A percentile compares a stretch with the other conserved stretches of the same genome.
phyloP scores from a whole-genome alignment of 495 filamentous ascomycete genomes.

The Penicillium salamii region DNA sequence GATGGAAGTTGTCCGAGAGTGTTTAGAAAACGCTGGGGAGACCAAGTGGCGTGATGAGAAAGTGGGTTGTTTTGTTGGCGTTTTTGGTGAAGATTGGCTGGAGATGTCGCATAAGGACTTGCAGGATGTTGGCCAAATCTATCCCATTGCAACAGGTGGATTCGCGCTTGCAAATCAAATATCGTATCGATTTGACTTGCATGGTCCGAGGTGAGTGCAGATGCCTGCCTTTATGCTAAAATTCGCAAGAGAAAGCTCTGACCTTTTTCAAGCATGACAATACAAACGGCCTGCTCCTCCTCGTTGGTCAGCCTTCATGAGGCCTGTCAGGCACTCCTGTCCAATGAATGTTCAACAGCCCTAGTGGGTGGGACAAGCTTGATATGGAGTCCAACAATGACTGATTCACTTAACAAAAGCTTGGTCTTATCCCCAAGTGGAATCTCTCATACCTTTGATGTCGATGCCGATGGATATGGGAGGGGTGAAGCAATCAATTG shows the following conservation, averaged over 20 bases:
- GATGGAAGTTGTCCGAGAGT: conserved; percentile 47
- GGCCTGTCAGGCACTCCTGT: conserved; percentile 24
- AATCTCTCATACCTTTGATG: conserved; percentile 56
- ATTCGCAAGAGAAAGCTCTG: neutral
- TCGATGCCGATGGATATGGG: conserved; percentile 57
- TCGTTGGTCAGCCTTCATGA: conserved; percentile 22
- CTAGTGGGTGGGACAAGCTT: conserved; percentile 38
- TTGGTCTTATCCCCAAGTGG: conserved; percentile 16
- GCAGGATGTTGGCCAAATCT: conserved; percentile 5
- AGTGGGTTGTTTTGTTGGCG: conserved; percentile 48
- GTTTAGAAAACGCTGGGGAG: conserved; percentile 43
- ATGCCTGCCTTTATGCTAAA: neutral
- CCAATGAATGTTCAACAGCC: conserved; percentile 32
- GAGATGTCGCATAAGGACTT: conserved; percentile 14
- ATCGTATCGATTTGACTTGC: conserved; percentile 25
- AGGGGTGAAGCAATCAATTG: conserved; percentile 50
- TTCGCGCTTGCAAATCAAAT: conserved; percentile 28
- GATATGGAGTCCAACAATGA: conserved; percentile 32
- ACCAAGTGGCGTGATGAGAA: conserved; percentile 36
- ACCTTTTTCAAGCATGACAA: conserved; percentile 14
- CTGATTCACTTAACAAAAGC: conserved; percentile 23
- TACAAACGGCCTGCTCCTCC: conserved; percentile 33
- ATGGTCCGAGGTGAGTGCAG: conserved; percentile 20
- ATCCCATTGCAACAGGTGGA: conserved; percentile 24
- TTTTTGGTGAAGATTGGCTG: conserved; percentile 33